Conservation (phyloP, 495 filamentous ascomycete genomes). For the Parathielavia appendiculata region DNA sequence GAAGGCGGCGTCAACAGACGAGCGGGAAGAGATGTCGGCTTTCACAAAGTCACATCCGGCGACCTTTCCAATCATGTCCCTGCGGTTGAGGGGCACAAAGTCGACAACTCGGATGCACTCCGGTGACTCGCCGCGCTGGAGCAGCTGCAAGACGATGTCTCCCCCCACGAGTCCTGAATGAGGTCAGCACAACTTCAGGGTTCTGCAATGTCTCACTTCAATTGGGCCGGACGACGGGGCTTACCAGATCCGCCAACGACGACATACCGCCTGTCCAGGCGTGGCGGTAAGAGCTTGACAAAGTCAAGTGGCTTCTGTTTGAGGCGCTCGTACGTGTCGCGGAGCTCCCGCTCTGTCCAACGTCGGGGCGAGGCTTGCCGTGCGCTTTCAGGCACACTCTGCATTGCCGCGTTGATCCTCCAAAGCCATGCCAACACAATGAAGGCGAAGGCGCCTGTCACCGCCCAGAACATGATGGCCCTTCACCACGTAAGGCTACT, state of each 20-base stretch:
- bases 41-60: constrained; percentile 44
- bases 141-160: constrained; percentile 51
- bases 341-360: constrained; percentile 50
- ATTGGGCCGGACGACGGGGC: constrained; percentile 12
- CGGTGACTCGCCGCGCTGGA: constrained; percentile 50
- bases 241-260: constrained; percentile 53
- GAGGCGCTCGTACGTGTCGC: constrained; percentile 44
- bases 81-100: constrained; percentile 40
- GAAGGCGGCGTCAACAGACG: constrained; percentile 45
- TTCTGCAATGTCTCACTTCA: neutral
- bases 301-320: constrained; percentile 45
- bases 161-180: constrained; percentile 50
- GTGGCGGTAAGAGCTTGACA: constrained; percentile 46
- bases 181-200: neutral
- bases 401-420: constrained; percentile 50
- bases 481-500: neutral
- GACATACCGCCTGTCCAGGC: constrained; percentile 51
- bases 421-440: constrained; percentile 43
- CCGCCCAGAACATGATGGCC: constrained; percentile 3
- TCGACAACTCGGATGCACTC: constrained; percentile 53
- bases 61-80: constrained; percentile 35
- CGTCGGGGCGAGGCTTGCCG: constrained; percentile 40
- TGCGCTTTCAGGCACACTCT: constrained; percentile 43
- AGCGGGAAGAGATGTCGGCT: constrained; percentile 49
- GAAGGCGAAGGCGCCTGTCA: constrained; percentile 15